These are phyloP conservation scores for Macadamia integrifolia DNA, from an alignment of 164 flowering plant genomes.

Conservation along the genomic window DNA sequence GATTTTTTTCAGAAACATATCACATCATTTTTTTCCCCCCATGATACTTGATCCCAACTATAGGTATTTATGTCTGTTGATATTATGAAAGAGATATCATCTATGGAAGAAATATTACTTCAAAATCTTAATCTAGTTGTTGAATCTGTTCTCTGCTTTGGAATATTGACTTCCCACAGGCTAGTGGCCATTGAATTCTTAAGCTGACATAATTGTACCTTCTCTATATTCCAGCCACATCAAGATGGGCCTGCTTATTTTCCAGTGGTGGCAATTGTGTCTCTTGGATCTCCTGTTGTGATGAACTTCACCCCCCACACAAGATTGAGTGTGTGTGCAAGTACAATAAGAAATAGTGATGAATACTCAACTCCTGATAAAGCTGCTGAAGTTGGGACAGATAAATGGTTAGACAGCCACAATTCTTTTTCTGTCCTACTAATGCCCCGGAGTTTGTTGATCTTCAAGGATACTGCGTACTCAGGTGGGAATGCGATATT, in stretches of 20 bases:
- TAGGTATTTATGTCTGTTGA: too few relatives aligned
- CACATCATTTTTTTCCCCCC: too few relatives aligned
- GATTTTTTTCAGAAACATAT: too few relatives aligned
- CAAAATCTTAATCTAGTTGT: too few relatives aligned
- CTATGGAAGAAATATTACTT: too few relatives aligned
- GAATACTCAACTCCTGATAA: constrained; percentile 13
- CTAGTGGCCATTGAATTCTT: too few relatives aligned
- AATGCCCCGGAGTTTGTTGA: constrained; percentile 86
- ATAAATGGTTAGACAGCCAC: constrained; percentile 21
- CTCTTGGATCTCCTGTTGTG: constrained; percentile 83
- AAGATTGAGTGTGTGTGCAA: constrained; percentile 25
- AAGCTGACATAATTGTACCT: constrained; percentile 1
- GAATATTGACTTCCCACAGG: too few relatives aligned
- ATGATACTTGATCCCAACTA: too few relatives aligned
- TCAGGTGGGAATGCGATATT: constrained; percentile 36
- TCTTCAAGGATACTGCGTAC: constrained; percentile 80
- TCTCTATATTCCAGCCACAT: constrained; percentile 54
- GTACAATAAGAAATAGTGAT: not conserved
- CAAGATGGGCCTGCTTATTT: constrained; percentile 96
- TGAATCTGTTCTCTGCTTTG: not conserved
- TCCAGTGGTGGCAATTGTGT: constrained; percentile 85
- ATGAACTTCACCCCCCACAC: constrained; percentile 87
- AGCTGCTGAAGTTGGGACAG: constrained; percentile 5
- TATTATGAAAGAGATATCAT: too few relatives aligned
- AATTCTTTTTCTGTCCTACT: constrained; percentile 52